phyloP scores from a whole-genome alignment of 805 yeast genomes.

The Saccharomyces kudriavzevii region DNA sequence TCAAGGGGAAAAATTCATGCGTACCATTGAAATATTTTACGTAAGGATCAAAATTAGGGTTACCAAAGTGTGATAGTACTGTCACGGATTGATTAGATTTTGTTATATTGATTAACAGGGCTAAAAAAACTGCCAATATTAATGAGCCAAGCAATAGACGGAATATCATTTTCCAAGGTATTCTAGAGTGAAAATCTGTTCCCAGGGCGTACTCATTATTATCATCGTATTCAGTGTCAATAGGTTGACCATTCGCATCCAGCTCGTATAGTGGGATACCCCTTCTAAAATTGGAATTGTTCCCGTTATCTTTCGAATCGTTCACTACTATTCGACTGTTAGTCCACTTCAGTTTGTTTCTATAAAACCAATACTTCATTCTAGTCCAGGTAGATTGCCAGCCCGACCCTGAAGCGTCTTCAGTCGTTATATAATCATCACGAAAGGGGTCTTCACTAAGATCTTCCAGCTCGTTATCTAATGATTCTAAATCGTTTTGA shows the following conservation, averaged over 20 bases:
- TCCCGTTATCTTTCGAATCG: neutral
- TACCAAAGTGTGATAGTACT: neutral
- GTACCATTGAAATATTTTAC: constrained; percentile 47
- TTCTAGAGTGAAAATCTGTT: neutral
- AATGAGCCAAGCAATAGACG: constrained; percentile 1
- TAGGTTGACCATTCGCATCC: constrained; percentile 10
- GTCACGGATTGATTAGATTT: neutral
- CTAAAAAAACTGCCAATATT: constrained; percentile 1
- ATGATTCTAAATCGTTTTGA: neutral
- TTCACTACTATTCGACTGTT: neutral
- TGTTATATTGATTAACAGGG: constrained; percentile 2
- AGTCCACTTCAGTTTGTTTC: constrained; percentile 2
- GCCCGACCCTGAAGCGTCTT: neutral
- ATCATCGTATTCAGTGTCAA: constrained; percentile 1
- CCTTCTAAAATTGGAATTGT: neutral
- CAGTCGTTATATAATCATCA: neutral
- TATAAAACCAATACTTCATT: constrained; percentile 5
- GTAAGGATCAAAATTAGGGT: constrained; percentile 14
- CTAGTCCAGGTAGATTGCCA: neutral
- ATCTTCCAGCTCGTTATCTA: neutral
- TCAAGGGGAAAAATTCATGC: constrained; percentile 64
- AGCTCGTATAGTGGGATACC: constrained; percentile 21
- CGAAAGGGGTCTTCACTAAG: neutral
- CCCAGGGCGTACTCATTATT: neutral
- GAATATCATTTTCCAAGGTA: constrained; percentile 4